Percentiles rank a stretch among this genome's conserved stretches.
Evolutionary conservation across 441 rosid genomes (phyloP).

Genomic region (Codiaeum variegatum): DNA sequence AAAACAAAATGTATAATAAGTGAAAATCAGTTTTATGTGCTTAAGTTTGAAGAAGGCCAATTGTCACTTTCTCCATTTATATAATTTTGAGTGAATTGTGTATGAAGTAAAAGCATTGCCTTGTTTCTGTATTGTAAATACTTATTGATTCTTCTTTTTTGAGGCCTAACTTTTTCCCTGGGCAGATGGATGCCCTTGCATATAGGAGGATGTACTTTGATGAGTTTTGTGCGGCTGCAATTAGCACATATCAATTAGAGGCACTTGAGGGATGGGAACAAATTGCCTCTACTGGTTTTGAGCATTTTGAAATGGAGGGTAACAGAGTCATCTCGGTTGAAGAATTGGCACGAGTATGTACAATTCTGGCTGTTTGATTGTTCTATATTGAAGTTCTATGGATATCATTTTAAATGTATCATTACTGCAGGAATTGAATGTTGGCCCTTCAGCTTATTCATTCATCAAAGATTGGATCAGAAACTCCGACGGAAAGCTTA

Average conservation of each 20-base stretch:
- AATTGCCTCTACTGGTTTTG: constrained; percentile 65
- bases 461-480: constrained; percentile 76
- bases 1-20: neutral
- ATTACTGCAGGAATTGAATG: constrained; percentile 68
- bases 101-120: neutral
- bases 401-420: neutral
- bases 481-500: constrained; percentile 76
- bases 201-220: constrained; percentile 83
- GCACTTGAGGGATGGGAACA: constrained; percentile 86
- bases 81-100: neutral
- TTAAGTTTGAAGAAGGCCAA: neutral
- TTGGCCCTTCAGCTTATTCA: constrained; percentile 73
- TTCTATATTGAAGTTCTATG: neutral
- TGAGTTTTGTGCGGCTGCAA: constrained; percentile 90
- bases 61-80: neutral
- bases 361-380: neutral
- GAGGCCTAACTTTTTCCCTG: neutral
- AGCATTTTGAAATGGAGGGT: constrained; percentile 79
- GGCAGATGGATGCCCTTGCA: constrained; percentile 75
- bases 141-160: neutral
- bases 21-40: neutral
- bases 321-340: constrained; percentile 74
- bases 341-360: constrained; percentile 78
- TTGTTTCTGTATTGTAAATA: neutral
- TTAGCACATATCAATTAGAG: constrained; percentile 78